Percentiles rank a stretch among this genome's conserved stretches.
Conservation (phyloP, 352 stramenopile species). For the Pythium apleroticum region DNA sequence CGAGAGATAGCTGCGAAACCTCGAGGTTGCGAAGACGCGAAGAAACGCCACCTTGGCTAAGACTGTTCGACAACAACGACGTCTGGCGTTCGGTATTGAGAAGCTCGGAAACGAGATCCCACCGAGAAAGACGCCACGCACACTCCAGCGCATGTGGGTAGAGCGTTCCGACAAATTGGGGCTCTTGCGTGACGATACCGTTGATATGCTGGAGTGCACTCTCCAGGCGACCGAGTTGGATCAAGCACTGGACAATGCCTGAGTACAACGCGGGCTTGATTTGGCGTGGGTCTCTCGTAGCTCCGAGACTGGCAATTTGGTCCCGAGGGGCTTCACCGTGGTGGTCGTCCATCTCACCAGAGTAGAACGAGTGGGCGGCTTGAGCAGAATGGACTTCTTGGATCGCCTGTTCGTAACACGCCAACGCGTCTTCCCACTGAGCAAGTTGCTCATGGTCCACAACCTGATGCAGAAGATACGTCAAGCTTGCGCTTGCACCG, state of each 20-base stretch:
- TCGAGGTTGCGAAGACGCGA: conserved; percentile 64
- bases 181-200: conserved; percentile 78
- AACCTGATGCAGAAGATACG: conserved; percentile 36
- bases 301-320: conserved; percentile 12
- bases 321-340: conserved; percentile 17
- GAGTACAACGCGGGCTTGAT: conserved; percentile 78
- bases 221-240: conserved; percentile 80
- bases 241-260: conserved; percentile 82
- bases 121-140: conserved; percentile 83
- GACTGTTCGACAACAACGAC: conserved; percentile 41
- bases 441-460: conserved; percentile 43
- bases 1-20: conserved; percentile 73
- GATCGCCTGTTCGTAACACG: conserved; percentile 49
- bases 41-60: conserved; percentile 33
- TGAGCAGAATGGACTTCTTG: conserved; percentile 37
- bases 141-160: conserved; percentile 85
- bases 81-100: conserved; percentile 76
- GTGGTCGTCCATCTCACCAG: conserved; percentile 11
- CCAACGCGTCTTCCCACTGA: conserved; percentile 46
- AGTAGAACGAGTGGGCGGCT: conserved; percentile 23
- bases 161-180: conserved; percentile 71
- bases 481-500: conserved; percentile 26
- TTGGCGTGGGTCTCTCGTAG: conserved; percentile 38
- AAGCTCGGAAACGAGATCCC: conserved; percentile 75
- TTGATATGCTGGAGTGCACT: conserved; percentile 87